Conservation (phyloP, 2,329 filamentous ascomycete species). For the Fusarium begoniae region DNA sequence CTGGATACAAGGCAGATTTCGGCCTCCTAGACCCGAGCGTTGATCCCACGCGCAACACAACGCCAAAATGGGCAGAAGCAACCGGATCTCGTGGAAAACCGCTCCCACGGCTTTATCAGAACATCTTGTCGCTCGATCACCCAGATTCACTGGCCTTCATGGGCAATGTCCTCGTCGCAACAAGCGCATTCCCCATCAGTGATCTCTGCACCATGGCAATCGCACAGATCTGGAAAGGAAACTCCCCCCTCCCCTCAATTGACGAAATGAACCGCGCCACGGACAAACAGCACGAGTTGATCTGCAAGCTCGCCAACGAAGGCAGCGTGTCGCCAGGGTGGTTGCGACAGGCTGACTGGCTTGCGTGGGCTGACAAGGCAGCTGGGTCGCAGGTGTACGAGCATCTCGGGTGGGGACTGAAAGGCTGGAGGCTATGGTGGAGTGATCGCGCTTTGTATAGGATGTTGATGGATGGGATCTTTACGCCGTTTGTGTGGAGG, state of each 20-base stretch:
- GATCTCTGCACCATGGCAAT: slow-evolving; percentile 56
- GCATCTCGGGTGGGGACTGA: slow-evolving; percentile 52
- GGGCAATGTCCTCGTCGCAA: slow-evolving; percentile 48
- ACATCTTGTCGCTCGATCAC: slow-evolving; percentile 55
- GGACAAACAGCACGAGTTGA: slow-evolving; percentile 46
- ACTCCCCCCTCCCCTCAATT: slow-evolving; percentile 48
- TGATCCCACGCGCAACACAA: slow-evolving; percentile 41
- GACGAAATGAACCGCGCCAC: slow-evolving; percentile 50
- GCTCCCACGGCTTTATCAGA: slow-evolving; percentile 52
- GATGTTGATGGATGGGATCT: slow-evolving; percentile 50
- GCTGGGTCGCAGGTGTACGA: slow-evolving; percentile 53
- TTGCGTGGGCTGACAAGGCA: slow-evolving; percentile 52
- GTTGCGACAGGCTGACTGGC: slow-evolving; percentile 48
- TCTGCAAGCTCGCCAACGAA: slow-evolving; percentile 42
- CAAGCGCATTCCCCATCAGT: slow-evolving; percentile 49
- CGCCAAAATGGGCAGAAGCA: slow-evolving; percentile 34
- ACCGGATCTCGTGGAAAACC: slow-evolving; percentile 42
- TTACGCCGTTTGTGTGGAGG: slow-evolving; percentile 53
- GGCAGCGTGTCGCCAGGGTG: slow-evolving; percentile 41
- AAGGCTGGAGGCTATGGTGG: slow-evolving; percentile 54
- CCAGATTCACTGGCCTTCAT: slow-evolving; percentile 57
- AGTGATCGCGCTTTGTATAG: slow-evolving; percentile 50
- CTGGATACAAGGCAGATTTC: slow-evolving; percentile 48
- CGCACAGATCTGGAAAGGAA: slow-evolving; percentile 55
- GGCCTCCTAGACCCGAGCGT: slow-evolving; percentile 39